Evolutionary conservation across 2,329 filamentous ascomycete species (phyloP), one percentile per base, ranked within the genome.

Genomic region (Hypoxylon sp.): DNA sequence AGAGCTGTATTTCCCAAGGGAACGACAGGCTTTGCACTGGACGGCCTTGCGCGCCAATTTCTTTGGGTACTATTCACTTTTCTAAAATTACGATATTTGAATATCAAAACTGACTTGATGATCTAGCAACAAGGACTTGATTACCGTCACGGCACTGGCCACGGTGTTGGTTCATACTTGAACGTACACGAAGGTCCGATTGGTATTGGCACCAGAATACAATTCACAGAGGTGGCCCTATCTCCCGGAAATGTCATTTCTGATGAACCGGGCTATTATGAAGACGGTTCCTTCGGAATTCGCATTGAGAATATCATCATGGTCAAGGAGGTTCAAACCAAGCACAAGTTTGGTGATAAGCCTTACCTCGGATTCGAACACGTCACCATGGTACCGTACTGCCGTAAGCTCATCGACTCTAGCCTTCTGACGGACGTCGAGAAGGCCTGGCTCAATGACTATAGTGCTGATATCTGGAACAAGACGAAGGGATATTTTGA

Each of bases 141-240:
- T 76, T 99, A 97, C 78, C 88, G 95, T 37, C 95, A 99, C 76
- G 95, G 95, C 59, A 99, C 95, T 4, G 95, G 95, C 8, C 95
- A 99, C 75, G 95, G 95, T 44, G 91, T 99, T 34, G 95, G 95
- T 26, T 97, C 93, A 1, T 99, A 90, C 78, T 81, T 99, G 73
- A 99, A 99, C 70, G 95, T 99, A 0, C 95, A 99, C 75, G 95
- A 99, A 79, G 95, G 95, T 0, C 95, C 95, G 1, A 97, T 99
- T 65, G 95, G 95, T 19, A 96, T 99, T 64, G 95, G 95, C 26
- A 97, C 94, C 8, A 87, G 95, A 46, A 88, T 96, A 39, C 92
- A 96, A 72, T 97, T 94, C 75, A 90, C 92, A 0, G 95, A 99
- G 75, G 94, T 98, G 5, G 86, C 95, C 0, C 84, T 99, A 28